phyloP scores from a whole-genome alignment of 2,329 filamentous ascomycete species.

The Sordariomycetes sp. region DNA sequence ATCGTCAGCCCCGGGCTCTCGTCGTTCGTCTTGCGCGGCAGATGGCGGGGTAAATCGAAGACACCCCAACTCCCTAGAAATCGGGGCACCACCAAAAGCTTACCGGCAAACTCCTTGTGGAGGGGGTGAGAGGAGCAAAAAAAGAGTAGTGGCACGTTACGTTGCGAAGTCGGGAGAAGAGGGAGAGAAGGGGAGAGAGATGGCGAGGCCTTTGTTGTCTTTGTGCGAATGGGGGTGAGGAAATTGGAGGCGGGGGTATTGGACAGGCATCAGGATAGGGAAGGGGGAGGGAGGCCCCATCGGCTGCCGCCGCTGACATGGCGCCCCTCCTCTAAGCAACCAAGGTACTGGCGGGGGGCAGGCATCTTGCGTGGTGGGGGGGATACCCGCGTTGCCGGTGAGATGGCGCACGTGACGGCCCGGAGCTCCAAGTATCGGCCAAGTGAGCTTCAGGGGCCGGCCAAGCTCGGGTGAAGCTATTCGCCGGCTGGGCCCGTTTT shows the following conservation, averaged over 20 bases:
- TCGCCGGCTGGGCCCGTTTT: background rate
- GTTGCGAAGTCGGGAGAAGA: background rate
- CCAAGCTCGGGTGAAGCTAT: background rate
- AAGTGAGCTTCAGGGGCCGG: background rate
- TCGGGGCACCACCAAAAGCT: background rate
- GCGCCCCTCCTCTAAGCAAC: too few relatives aligned
- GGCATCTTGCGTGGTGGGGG: background rate
- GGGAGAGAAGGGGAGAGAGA: too few relatives aligned
- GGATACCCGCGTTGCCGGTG: background rate
- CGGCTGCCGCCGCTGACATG: too few relatives aligned
- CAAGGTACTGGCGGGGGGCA: background rate
- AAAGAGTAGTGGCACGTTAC: background rate
- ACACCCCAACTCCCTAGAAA: background rate
- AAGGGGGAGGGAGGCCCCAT: background rate
- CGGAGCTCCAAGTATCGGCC: background rate
- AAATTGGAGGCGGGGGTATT: slow-evolving; percentile 2
- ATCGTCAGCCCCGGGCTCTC: background rate
- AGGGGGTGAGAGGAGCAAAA: background rate
- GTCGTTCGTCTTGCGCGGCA: background rate
- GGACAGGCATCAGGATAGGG: background rate
- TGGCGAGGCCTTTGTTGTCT: background rate
- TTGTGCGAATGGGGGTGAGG: slow-evolving; percentile 1
- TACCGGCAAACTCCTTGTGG: background rate
- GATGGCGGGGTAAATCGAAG: slow-evolving; percentile 1
- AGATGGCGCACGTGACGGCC: background rate